Evolutionary conservation across 495 filamentous ascomycete species (phyloP), one percentile per base, ranked within the genome.

Genomic region (Oidiodendron maius): DNA sequence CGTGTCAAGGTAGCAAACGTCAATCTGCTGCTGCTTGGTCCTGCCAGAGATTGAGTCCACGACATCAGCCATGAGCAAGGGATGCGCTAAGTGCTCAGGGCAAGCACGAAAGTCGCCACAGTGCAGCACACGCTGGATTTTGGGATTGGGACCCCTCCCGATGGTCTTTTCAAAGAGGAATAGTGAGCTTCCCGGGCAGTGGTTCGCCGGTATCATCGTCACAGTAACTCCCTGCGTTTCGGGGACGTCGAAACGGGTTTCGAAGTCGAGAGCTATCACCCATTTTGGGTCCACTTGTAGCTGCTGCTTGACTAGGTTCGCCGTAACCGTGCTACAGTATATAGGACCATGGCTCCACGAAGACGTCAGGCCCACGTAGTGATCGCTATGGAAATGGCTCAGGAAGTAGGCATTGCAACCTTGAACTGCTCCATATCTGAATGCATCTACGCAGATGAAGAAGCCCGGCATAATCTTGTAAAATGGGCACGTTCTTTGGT

Each of bases 401-500:
- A 99, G 76, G 59, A 99, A 99, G 62, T 99, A 99, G 17, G 91
- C 93, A 40, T 87, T 83, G 61, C 89, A 94, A 0, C 87, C 90
- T 62, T 94, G 78, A 0, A 99, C 86, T 3, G 89, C 86, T 3
- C 93, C 94, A 59, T 97, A 99, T 4, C 90, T 81, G 64, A 99
- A 97, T 0, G 94, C 93, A 63, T 99, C 93, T 3, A 98, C 93
- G 46, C 87, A 91, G 51, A 97, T 94, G 44, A 76, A 86, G 51
- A 96, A 85, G 1, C 87, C 87, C 2, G 89, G 87, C 64, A 99
- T 77, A 50, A 97, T 95, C 64, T 99, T 99, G 69, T 97, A 99
- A 61, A 98, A 99, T 0, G 93, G 93, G 62, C 93, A 99, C 1
- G 86, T 95, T 43, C 94, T 76, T 58, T 89, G 75, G 62, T 89